Evolutionary conservation across 306 rosid species (phyloP).

Genomic region (Cicer judaicum): DNA sequence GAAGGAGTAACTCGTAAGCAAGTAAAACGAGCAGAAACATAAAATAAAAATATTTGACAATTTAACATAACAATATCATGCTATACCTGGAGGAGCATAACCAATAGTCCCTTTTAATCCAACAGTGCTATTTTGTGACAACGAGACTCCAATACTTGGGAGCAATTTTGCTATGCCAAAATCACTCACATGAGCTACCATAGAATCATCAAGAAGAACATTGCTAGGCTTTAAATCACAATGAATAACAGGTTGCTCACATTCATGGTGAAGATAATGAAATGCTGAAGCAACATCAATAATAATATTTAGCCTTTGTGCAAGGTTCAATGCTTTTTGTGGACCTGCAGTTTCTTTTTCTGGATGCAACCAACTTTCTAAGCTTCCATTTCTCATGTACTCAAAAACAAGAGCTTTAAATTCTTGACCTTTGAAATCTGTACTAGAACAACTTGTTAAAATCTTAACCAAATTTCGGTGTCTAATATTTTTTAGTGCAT

Average conservation of each 20-base stretch:
- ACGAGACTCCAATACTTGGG: background rate
- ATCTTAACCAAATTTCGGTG: constrained; percentile 45
- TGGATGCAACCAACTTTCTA: constrained; percentile 49
- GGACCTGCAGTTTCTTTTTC: background rate
- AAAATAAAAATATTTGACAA: background rate
- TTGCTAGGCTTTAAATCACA: constrained; percentile 49
- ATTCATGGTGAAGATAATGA: constrained; percentile 44
- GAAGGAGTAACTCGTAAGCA: background rate
- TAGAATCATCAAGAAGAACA: constrained; percentile 42
- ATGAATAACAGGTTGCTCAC: constrained; percentile 35
- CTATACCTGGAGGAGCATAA: constrained; percentile 41
- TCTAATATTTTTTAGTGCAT: constrained; percentile 35
- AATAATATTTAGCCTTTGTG: constrained; percentile 41
- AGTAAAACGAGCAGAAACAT: background rate
- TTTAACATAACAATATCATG: background rate
- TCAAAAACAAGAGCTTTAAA: constrained; percentile 49
- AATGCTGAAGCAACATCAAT: constrained; percentile 40
- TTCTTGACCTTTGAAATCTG: constrained; percentile 41
- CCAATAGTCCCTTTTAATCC: constrained; percentile 44
- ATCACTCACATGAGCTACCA: constrained; percentile 45
- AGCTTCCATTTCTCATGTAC: constrained; percentile 47
- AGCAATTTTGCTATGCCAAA: constrained; percentile 45
- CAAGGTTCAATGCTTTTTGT: background rate
- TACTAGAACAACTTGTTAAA: constrained; percentile 42
- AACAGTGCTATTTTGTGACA: constrained; percentile 12